Base-by-base conservation (phyloP, 192 early-diverging fungal species). In the Coemansia sp. region DNA sequence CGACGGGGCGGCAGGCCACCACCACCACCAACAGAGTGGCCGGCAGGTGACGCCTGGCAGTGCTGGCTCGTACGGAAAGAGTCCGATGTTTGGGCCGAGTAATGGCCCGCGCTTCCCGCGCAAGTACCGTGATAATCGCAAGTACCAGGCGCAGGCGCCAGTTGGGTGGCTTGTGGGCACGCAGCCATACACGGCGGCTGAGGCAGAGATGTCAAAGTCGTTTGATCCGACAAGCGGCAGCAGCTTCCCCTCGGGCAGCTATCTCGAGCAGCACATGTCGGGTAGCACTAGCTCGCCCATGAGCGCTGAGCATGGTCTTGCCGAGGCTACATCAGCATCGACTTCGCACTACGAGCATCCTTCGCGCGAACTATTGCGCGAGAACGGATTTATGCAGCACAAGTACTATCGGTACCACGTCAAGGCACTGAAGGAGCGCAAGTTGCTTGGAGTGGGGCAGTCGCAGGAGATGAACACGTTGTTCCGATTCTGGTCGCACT, bases 401-500 rank as follows among this genome's bases (percentile, higher is more conserved):
- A 97, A 94, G 76, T 98, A 98, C 80, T 87, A 91, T 75, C 92
- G 95, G 78, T 98, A 94, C 84, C 94, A 93, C 70, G 90, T 89
- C 64, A 93, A 94, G 85, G 96, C 96, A 36, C 81, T 97, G 46
- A 90, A 89, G 72, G 96, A 98, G 83, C 95, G 96, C 75, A 95
- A 95, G 80, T 87, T 87, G 58, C 85, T 90, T 17, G 96, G 96
- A 19, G 86, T 88, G 19, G 95, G 96, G n/a, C 90, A 89, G 51
- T 93, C 90, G 39, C 94, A 93, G 67, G 94, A 96, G 74, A 98
- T 98, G 96, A 96, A 96, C 87, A 96, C 96, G 10, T 80, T 98
- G 66, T 96, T 90, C 83, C 90, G 94, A 25, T 98, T 98, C 92
- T 98, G 96, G 96, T 94, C 90, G 59, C 95, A 96, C 84, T 98